phyloP scores from a whole-genome alignment of 768 basidiomycete species.

The Amyloporia xantha region DNA sequence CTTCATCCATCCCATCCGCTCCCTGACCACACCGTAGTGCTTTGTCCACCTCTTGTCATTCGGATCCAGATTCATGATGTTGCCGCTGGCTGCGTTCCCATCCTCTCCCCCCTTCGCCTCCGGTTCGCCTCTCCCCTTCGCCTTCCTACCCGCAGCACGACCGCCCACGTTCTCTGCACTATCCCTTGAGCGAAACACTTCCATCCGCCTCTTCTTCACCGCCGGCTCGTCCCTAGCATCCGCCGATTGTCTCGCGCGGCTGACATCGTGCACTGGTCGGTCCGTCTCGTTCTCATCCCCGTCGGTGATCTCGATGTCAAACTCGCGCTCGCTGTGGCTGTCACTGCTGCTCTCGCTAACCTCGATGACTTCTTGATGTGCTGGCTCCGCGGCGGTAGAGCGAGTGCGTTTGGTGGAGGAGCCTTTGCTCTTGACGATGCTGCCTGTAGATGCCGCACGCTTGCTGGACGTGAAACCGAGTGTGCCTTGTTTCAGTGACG shows the following conservation, averaged over 20 bases:
- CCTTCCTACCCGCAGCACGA: neutral
- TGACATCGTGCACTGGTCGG: neutral
- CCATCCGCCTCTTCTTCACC: neutral
- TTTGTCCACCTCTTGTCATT: conserved; percentile 35
- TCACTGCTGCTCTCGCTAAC: conserved; percentile 1
- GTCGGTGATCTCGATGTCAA: neutral
- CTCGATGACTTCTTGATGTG: neutral
- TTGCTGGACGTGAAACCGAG: conserved; percentile 1
- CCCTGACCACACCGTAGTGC: conserved; percentile 39
- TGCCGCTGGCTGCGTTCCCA: too few relatives aligned
- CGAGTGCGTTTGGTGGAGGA: neutral
- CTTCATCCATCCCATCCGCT: conserved; percentile 47
- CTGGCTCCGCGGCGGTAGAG: neutral
- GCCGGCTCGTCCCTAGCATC: neutral
- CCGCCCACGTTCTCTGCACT: conserved; percentile 1
- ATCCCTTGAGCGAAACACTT: conserved; percentile 2
- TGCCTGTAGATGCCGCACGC: neutral
- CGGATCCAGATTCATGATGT: conserved; percentile 6
- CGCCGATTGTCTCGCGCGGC: neutral
- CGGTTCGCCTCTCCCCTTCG: neutral
- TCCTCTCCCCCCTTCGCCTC: conserved; percentile 1
- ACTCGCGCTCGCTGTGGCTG: neutral
- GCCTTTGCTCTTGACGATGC: neutral
- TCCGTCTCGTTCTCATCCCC: neutral
- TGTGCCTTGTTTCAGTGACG: conserved; percentile 2